Evolutionary conservation across 371 early-diverging fungal genomes (phyloP).

Genomic region (Amoeboradix gromovi): DNA sequence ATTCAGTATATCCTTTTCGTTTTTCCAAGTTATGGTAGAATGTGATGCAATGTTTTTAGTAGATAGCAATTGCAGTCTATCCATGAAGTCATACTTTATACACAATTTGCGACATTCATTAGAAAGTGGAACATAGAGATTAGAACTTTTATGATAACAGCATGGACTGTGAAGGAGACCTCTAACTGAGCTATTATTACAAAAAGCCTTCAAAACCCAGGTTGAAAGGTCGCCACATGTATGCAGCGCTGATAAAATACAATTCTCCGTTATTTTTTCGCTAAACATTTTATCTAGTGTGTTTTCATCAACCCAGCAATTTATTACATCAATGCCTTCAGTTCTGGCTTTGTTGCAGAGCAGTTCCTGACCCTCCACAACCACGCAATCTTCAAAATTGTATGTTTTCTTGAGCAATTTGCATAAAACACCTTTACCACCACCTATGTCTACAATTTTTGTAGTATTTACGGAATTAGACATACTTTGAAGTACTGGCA

Average conservation of each 20-base stretch:
- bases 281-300: background rate
- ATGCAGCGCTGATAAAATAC: background rate
- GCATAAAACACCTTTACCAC: background rate
- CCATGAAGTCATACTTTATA: background rate
- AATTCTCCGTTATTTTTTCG: too few relatives aligned
- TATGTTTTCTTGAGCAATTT: background rate
- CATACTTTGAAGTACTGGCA: background rate
- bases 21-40: background rate
- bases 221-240: background rate
- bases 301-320: background rate
- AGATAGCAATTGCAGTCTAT: background rate
- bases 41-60: background rate
- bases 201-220: background rate
- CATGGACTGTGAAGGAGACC: background rate
- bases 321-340: background rate
- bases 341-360: background rate
- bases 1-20: background rate
- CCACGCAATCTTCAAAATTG: background rate
- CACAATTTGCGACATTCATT: background rate
- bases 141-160: background rate
- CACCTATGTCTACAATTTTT: background rate
- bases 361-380: background rate
- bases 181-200: background rate
- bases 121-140: background rate
- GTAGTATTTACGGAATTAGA: background rate